Percentiles rank a stretch among this genome's conserved stretches.
Evolutionary conservation across 345 rosid genomes (phyloP).

Genomic region (Microcos paniculata): DNA sequence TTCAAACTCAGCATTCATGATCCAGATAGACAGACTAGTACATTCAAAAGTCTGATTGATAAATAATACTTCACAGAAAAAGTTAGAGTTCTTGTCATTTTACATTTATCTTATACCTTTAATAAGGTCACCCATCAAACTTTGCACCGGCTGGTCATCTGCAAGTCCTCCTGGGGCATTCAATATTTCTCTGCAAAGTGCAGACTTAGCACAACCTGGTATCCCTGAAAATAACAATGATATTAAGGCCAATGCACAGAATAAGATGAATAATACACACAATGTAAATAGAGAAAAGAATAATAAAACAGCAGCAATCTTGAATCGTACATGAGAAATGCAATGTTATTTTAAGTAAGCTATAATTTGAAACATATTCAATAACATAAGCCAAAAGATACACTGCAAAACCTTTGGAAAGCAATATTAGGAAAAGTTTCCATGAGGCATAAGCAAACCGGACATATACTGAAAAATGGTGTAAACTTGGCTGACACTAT

Average conservation of each 20-base stretch:
- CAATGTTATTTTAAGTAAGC: not conserved
- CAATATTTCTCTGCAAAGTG: constrained; percentile 85
- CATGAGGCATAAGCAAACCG: not conserved
- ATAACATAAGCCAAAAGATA: not conserved
- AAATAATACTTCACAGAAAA: not conserved
- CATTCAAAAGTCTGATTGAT: not conserved
- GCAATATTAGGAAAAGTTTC: not conserved
- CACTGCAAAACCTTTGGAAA: not conserved
- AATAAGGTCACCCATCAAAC: constrained; percentile 94
- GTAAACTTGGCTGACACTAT: not conserved
- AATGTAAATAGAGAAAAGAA: not conserved
- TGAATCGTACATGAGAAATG: not conserved
- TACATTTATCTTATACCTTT: constrained; percentile 54
- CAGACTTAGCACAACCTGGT: constrained; percentile 98
- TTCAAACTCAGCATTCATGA: not conserved
- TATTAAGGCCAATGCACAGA: not conserved
- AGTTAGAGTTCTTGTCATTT: not conserved
- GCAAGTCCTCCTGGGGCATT: constrained; percentile 70
- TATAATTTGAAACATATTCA: not conserved
- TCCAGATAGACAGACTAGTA: not conserved
- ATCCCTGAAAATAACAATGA: constrained; percentile 52
- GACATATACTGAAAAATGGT: not conserved
- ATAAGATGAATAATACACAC: not conserved
- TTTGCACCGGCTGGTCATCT: constrained; percentile 77
- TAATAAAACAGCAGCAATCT: constrained; percentile 2